phyloP scores from a whole-genome alignment of 2,329 filamentous ascomycete species.

The Aspergillus vadensis region DNA sequence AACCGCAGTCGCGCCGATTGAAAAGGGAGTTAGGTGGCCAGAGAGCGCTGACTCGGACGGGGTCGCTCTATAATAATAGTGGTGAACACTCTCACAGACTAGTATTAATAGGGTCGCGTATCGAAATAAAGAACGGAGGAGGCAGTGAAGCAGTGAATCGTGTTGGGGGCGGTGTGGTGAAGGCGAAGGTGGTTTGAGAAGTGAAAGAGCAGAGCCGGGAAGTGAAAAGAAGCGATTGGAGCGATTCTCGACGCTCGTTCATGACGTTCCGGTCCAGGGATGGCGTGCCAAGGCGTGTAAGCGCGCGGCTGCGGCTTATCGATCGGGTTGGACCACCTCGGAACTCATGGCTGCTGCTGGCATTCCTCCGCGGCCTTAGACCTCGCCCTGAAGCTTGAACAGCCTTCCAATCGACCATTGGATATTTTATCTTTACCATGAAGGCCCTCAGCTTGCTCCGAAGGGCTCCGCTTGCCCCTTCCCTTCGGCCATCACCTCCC shows the following conservation, averaged over 20 bases:
- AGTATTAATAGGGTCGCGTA: neutral
- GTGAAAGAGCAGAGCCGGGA: constrained; percentile 15
- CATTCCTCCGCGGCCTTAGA: neutral
- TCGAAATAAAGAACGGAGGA: neutral
- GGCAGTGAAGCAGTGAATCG: neutral
- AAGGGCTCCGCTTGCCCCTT: constrained; percentile 21
- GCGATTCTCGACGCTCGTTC: constrained; percentile 21
- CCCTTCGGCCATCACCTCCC: constrained; percentile 20
- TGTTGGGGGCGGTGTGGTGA: constrained; percentile 16
- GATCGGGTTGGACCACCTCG: constrained; percentile 16
- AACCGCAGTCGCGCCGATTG: constrained; percentile 25
- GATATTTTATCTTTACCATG: constrained; percentile 21
- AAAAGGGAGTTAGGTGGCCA: constrained; percentile 14
- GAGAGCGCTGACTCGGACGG: constrained; percentile 6
- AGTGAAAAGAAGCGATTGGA: constrained; percentile 23
- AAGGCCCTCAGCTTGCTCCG: constrained; percentile 28
- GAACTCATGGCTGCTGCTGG: constrained; percentile 8
- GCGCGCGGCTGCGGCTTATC: constrained; percentile 32
- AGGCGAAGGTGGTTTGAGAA: neutral
- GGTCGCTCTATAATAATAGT: constrained; percentile 16
- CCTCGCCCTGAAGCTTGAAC: neutral
- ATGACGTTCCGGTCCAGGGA: constrained; percentile 34
- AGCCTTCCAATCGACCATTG: neutral
- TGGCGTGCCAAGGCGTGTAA: constrained; percentile 32
- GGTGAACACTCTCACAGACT: constrained; percentile 6